A percentile compares a stretch with the other conserved stretches of the same genome.
Evolutionary conservation across 371 early-diverging fungal genomes (phyloP).

Genomic region (Fennellomyces sp.): DNA sequence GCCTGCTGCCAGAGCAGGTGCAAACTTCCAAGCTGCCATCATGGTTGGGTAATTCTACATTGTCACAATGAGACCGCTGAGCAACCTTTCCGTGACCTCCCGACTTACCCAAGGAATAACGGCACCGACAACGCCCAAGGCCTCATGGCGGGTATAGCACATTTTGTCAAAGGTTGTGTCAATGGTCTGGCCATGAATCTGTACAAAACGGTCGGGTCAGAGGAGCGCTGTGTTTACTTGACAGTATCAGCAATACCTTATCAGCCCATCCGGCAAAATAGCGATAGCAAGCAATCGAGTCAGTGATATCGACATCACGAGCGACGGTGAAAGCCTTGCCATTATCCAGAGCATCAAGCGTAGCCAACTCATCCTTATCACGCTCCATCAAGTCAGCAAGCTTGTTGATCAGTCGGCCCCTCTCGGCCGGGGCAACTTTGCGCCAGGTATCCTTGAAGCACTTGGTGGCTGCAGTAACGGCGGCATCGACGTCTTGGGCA

Average conservation of each 20-base stretch:
- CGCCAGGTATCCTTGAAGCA: slow-evolving; percentile 75
- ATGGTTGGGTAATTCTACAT: slow-evolving; percentile 76
- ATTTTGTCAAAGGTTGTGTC: slow-evolving; percentile 41
- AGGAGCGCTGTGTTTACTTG: too few relatives aligned
- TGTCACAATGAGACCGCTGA: too few relatives aligned
- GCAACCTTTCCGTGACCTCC: slow-evolving; percentile 9
- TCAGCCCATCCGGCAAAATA: slow-evolving; percentile 80
- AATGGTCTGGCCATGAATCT: slow-evolving; percentile 60
- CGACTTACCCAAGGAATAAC: slow-evolving; percentile 58
- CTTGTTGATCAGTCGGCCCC: slow-evolving; percentile 45
- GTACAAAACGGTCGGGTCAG: slow-evolving; percentile 51
- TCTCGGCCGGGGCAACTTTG: slow-evolving; percentile 57
- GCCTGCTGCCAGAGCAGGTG: slow-evolving; percentile 82
- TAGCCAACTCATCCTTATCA: slow-evolving; percentile 72
- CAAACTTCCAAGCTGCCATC: slow-evolving; percentile 85
- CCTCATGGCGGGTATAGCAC: slow-evolving; percentile 77
- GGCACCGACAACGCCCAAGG: slow-evolving; percentile 81
- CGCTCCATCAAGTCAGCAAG: slow-evolving; percentile 79
- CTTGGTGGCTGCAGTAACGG: slow-evolving; percentile 72
- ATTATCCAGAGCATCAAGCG: slow-evolving; percentile 81
- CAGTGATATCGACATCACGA: slow-evolving; percentile 65
- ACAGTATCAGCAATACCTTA: slow-evolving; percentile 1
- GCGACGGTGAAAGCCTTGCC: slow-evolving; percentile 81
- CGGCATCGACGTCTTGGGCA: slow-evolving; percentile 73
- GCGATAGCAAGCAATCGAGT: slow-evolving; percentile 69